Conservation (phyloP, 106 monocot genomes). For the Posidonia australis region DNA sequence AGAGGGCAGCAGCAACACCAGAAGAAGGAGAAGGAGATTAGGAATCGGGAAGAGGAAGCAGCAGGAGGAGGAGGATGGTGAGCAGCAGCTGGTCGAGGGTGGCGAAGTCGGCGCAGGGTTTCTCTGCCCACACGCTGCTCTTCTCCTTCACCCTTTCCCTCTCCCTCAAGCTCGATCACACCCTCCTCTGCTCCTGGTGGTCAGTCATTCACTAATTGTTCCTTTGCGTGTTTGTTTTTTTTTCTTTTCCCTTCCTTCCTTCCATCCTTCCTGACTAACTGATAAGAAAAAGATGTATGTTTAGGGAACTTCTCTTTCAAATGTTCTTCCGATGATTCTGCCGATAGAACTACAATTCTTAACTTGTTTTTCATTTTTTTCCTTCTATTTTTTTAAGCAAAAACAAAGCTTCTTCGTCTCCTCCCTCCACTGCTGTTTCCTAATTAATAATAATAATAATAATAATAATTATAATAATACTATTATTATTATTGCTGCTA, state of each 20-base stretch:
- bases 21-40: not conserved
- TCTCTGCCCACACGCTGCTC: conserved; percentile 53
- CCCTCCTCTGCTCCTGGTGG: conserved; percentile 63
- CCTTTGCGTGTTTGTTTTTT: no score
- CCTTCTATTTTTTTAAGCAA: no score
- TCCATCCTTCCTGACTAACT: no score
- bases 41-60: not conserved
- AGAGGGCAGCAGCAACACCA: not conserved
- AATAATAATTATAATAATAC: no score
- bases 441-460: no score
- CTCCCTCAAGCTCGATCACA: conserved; percentile 54
- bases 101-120: conserved; percentile 55
- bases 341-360: no score
- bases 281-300: no score
- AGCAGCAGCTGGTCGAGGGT: conserved; percentile 42
- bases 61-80: not conserved
- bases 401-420: not conserved
- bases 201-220: conserved; percentile 22
- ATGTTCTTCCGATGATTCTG: no score
- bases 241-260: no score
- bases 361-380: no score
- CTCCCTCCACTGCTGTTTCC: not conserved
- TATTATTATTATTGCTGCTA: no score
- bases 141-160: conserved; percentile 71
- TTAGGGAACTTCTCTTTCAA: no score